Base-by-base conservation (phyloP, 1,284 basidiomycete species). In the Leccinum huronense region DNA sequence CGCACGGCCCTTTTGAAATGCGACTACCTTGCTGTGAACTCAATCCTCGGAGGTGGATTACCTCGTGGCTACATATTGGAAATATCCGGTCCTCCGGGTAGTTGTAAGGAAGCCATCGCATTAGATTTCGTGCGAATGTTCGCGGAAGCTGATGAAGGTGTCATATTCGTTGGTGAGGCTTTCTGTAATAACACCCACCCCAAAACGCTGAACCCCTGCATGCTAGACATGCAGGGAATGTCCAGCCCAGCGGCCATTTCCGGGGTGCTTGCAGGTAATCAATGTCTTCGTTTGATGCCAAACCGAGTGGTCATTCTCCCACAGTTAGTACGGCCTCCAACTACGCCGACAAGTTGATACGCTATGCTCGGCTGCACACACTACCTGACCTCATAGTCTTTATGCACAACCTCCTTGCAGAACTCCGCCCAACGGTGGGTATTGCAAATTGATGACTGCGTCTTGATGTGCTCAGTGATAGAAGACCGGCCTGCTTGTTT, bases 11-110 rank as follows among this genome's bases (percentile, higher is more conserved):
- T 72, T 64, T 75, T 63, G 57, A 54, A 64, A 64, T 77, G 72
- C 67, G 76, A 74, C n/a, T 85, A 81, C 69, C 64, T 72, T 2
- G 79, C 83, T 27, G 74, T 89, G 23, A 87, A 91, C 67, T 74
- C 74, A 31, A 72, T 90, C 3, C 79, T 91, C 8, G 80, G 76
- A 42, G 88, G 87, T 48, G 89, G 89, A 13, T 73, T 91, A 58
- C 76, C 77, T 59, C 79, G 78, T 65, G 87, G 88, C 10, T 80
- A 83, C 66, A 80, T 90, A 65, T 77, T 91, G 40, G 89, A 91
- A 76, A 77, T 91, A 69, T 89, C 87, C 56, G 89, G 90, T 1
- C 87, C 89, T 42, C 90, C 90, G 1, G 90, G 90, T 53, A 82
- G 83, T 57, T 81, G 83, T 11, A 91, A 89, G 69, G 87, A 88